Evolutionary conservation across 345 rosid genomes (phyloP).

Genomic region (Cochlearia excelsa): DNA sequence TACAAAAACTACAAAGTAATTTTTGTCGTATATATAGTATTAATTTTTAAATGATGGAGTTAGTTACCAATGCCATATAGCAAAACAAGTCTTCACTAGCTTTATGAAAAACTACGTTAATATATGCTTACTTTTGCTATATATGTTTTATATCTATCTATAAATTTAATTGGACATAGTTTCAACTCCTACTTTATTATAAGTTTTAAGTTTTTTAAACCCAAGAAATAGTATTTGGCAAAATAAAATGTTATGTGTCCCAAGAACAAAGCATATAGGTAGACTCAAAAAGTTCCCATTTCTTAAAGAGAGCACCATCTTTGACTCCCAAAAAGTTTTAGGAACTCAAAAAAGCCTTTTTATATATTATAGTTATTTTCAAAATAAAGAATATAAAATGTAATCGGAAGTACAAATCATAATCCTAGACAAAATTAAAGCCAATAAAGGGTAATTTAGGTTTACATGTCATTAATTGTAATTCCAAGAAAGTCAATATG

Average conservation of each 20-base stretch:
- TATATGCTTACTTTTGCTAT: background rate
- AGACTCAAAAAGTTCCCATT: constrained; percentile 33
- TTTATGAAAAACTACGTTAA: background rate
- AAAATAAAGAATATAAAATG: background rate
- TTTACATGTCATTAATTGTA: constrained; percentile 19
- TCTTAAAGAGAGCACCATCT: constrained; percentile 31
- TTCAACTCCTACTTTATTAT: constrained; percentile 35
- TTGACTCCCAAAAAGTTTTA: constrained; percentile 42
- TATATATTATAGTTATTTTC: constrained; percentile 22
- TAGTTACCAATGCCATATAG: constrained; percentile 19
- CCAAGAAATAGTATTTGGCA: constrained; percentile 34
- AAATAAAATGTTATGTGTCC: constrained; percentile 35
- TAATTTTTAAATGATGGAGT: background rate
- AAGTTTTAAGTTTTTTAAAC: constrained; percentile 12
- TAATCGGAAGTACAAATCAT: constrained; percentile 3
- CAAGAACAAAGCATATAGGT: constrained; percentile 40
- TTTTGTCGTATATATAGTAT: too few species aligned
- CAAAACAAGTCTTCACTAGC: background rate
- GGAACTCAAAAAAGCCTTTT: constrained; percentile 39
- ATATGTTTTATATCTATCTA: constrained; percentile 15
- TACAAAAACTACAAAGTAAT: too few species aligned
- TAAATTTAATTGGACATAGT: constrained; percentile 5
- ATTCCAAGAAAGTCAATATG: constrained; percentile 20
- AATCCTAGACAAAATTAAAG: constrained; percentile 4
- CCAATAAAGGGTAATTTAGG: background rate